These are phyloP conservation scores for Penicillium sp. DNA, from an alignment of 2,329 filamentous ascomycete genomes.

Conservation along the genomic window DNA sequence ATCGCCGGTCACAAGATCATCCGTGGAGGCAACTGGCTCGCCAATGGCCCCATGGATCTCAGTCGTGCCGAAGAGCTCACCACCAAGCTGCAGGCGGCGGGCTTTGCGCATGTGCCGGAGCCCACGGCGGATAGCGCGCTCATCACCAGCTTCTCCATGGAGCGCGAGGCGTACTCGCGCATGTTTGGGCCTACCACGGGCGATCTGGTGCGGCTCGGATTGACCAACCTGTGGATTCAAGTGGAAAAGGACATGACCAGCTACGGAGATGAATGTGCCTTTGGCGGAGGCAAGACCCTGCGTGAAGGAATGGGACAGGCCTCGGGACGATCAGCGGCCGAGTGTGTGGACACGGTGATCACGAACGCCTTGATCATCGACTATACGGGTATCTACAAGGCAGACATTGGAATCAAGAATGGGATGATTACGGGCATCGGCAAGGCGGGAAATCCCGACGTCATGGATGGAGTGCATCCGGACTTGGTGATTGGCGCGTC, in stretches of 20 bases:
- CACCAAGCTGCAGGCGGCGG: conserved; percentile 59
- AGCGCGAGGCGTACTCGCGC: conserved; percentile 67
- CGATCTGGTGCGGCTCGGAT: conserved; percentile 73
- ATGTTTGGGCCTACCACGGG: conserved; percentile 95
- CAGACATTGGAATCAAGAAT: conserved; percentile 87
- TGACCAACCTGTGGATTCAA: conserved; percentile 82
- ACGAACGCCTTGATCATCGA: conserved; percentile 87
- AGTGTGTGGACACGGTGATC: conserved; percentile 76
- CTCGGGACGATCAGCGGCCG: conserved; percentile 63
- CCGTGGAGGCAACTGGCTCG: conserved; percentile 74
- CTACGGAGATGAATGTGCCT: conserved; percentile 92
- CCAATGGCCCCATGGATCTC: conserved; percentile 64
- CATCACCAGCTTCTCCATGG: conserved; percentile 63
- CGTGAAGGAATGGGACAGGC: conserved; percentile 95
- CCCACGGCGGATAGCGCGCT: conserved; percentile 52
- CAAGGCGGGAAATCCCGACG: conserved; percentile 93
- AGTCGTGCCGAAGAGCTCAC: conserved; percentile 61
- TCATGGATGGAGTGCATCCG: conserved; percentile 80
- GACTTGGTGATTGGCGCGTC: conserved; percentile 78
- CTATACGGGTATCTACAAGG: conserved; percentile 90
- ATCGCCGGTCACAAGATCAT: conserved; percentile 78
- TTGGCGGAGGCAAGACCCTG: conserved; percentile 89
- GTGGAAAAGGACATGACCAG: conserved; percentile 79
- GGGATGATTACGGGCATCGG: conserved; percentile 83
- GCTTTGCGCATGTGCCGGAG: conserved; percentile 71